Conservation (phyloP, 176 grass and related monocot genomes). For the Juncus inflexus region DNA sequence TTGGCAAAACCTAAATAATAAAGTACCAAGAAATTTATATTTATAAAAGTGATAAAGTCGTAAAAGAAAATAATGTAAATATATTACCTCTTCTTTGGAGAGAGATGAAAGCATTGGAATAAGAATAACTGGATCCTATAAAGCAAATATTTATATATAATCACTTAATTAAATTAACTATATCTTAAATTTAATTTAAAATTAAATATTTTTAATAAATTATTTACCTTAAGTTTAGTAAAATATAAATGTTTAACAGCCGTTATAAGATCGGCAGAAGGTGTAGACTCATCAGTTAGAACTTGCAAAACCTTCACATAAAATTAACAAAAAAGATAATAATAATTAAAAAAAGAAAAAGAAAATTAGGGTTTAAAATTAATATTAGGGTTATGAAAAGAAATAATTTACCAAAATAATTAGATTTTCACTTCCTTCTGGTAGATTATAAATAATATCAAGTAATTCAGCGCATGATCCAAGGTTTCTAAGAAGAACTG, state of each 20-base stretch:
- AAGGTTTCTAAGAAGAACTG: slow-evolving; percentile 66
- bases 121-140: slow-evolving; percentile 88
- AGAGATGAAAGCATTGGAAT: slow-evolving; percentile 93
- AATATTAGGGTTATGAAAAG: slow-evolving; percentile 2
- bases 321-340: slow-evolving; percentile 24
- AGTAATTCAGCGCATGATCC: slow-evolving; percentile 72
- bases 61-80: slow-evolving; percentile 5
- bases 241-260: slow-evolving; percentile 89
- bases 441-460: slow-evolving; percentile 80
- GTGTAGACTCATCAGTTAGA: slow-evolving; percentile 81
- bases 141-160: slow-evolving; percentile 22
- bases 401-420: slow-evolving; percentile 70
- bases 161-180: slow-evolving; percentile 15
- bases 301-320: slow-evolving; percentile 74
- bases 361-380: background rate
- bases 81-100: slow-evolving; percentile 88
- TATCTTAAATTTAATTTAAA: slow-evolving; percentile 1
- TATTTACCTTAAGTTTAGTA: slow-evolving; percentile 82
- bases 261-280: slow-evolving; percentile 64
- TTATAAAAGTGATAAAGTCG: slow-evolving; percentile 4
- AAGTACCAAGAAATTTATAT: slow-evolving; percentile 6
- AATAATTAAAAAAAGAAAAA: background rate
- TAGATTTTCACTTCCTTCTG: slow-evolving; percentile 94
- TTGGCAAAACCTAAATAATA: slow-evolving; percentile 64
- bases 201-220: slow-evolving; percentile 16